Percentiles rank a stretch among this genome's conserved stretches.
Evolutionary conservation across 2,329 filamentous ascomycete species (phyloP).

Genomic region (Penicillium sp.): DNA sequence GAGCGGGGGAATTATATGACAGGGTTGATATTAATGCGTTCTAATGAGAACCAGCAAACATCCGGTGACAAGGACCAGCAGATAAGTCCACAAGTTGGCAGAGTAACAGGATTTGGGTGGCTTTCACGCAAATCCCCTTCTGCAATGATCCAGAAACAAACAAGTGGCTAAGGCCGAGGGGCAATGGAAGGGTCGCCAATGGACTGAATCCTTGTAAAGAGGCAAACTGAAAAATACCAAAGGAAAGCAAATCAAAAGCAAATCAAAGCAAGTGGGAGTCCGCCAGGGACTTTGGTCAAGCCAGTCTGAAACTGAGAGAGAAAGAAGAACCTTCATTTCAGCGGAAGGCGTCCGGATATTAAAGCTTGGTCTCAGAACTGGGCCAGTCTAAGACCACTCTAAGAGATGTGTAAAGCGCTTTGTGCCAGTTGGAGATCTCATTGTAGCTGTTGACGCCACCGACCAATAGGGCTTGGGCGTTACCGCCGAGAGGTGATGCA

Average conservation of each 20-base stretch:
- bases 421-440: slow-evolving; percentile 6
- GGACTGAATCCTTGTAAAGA: not conserved
- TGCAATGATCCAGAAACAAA: slow-evolving; percentile 13
- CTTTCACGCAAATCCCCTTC: slow-evolving; percentile 8
- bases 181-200: slow-evolving; percentile 15
- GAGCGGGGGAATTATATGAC: not conserved
- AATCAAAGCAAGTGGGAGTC: not conserved
- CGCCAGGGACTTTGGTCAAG: not conserved
- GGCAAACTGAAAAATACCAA: slow-evolving; percentile 2
- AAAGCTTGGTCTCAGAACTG: slow-evolving; percentile 21
- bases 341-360: slow-evolving; percentile 26
- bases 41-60: slow-evolving; percentile 2
- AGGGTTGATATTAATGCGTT: slow-evolving; percentile 8
- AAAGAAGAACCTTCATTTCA: not conserved
- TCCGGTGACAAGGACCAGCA: slow-evolving; percentile 1
- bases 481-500: slow-evolving; percentile 21
- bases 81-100: not conserved
- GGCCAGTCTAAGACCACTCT: not conserved
- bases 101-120: slow-evolving; percentile 2
- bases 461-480: slow-evolving; percentile 16
- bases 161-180: not conserved
- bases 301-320: not conserved
- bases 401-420: slow-evolving; percentile 9
- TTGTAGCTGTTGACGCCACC: not conserved
- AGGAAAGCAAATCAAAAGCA: not conserved